A percentile compares a stretch with the other conserved stretches of the same genome.
These are phyloP conservation scores for Taiozyma sp. DNA, from an alignment of 1,139 yeast genomes.

Conservation along the genomic window DNA sequence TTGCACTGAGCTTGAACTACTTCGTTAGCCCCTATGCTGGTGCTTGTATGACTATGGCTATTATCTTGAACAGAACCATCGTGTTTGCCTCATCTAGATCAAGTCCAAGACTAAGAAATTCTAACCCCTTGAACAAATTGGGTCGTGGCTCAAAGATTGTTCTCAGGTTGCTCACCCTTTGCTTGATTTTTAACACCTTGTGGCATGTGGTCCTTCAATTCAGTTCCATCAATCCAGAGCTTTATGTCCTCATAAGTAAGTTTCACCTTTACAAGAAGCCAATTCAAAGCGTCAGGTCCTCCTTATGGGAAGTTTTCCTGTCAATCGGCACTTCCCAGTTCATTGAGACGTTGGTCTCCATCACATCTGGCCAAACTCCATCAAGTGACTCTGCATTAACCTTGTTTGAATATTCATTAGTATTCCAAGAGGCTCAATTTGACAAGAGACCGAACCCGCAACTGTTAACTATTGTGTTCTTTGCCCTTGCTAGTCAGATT, in stretches of 20 bases:
- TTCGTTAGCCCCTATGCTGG: slow-evolving; percentile 46
- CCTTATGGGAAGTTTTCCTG: slow-evolving; percentile 63
- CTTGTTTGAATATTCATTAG: slow-evolving; percentile 67
- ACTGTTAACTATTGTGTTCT: slow-evolving; percentile 45
- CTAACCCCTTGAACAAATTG: slow-evolving; percentile 15
- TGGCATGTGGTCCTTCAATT: slow-evolving; percentile 10
- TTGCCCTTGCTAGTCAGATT: slow-evolving; percentile 51
- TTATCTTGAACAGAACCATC: slow-evolving; percentile 58
- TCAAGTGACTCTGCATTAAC: slow-evolving; percentile 67
- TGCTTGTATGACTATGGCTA: slow-evolving; percentile 59
- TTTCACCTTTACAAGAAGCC: not conserved
- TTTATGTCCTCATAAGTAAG: not conserved
- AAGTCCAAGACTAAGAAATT: slow-evolving; percentile 1
- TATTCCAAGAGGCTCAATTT: slow-evolving; percentile 67
- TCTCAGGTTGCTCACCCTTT: slow-evolving; percentile 32
- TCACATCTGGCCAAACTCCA: slow-evolving; percentile 54
- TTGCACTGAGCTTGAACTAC: slow-evolving; percentile 26
- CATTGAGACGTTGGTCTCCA: slow-evolving; percentile 65
- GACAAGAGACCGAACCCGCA: slow-evolving; percentile 48
- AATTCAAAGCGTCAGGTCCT: slow-evolving; percentile 33
- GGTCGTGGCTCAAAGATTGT: slow-evolving; percentile 24
- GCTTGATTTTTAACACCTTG: slow-evolving; percentile 1
- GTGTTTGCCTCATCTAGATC: slow-evolving; percentile 54
- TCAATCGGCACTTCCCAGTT: slow-evolving; percentile 61
- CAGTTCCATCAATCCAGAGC: not conserved